phyloP scores from a whole-genome alignment of 768 basidiomycete genomes.

The Mycena venus region DNA sequence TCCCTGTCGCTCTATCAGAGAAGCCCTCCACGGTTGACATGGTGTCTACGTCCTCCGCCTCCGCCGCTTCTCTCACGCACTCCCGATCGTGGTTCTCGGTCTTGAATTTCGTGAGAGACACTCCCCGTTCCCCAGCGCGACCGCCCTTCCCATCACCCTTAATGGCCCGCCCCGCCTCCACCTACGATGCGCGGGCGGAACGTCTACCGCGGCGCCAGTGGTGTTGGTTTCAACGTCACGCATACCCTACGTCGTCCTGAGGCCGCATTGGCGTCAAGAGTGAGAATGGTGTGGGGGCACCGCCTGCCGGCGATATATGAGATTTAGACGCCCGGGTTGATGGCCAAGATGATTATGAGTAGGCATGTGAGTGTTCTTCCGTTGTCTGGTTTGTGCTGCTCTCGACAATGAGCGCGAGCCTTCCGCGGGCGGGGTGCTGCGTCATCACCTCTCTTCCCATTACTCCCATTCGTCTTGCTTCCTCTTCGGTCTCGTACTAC shows the following conservation, averaged over 20 bases:
- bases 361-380: constrained; percentile 18
- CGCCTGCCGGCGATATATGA: constrained; percentile 15
- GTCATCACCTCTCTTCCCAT: neutral
- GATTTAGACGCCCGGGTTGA: constrained; percentile 16
- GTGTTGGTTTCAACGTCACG: neutral
- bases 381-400: neutral
- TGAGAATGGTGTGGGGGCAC: neutral
- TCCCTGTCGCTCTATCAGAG: neutral
- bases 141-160: neutral
- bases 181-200: neutral
- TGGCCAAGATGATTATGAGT: constrained; percentile 29
- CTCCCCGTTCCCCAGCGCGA: neutral
- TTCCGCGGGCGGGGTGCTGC: neutral
- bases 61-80: too few species aligned
- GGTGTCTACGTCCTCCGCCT: too few species aligned
- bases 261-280: neutral
- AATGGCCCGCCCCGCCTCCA: neutral
- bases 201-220: neutral
- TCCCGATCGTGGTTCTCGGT: neutral
- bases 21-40: neutral
- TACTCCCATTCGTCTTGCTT: neutral
- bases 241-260: neutral
- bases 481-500: too few species aligned
- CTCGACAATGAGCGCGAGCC: too few species aligned
- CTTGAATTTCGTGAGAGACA: neutral